Evolutionary conservation across 176 grass and related monocot genomes (phyloP), one percentile per base, ranked within the genome.

Genomic region (Chrysopogon serrulatus): DNA sequence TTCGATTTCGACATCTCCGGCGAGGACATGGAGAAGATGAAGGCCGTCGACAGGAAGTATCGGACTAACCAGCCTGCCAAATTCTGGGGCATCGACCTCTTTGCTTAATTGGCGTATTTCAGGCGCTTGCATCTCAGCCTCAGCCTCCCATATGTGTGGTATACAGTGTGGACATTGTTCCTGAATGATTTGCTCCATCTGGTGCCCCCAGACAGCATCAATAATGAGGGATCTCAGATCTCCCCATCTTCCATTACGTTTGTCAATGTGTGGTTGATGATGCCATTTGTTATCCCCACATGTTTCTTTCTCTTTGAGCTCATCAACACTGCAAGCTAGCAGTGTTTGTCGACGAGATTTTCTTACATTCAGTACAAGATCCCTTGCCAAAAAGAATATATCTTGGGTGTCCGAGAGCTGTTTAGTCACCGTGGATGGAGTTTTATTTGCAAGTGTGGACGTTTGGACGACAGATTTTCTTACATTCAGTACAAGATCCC

Each of bases 51-150:
- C 33, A 80, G 92, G 45, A 95, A 85, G 12, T 87, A 88, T 56
- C 89, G 96, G 40, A 95, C 91, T 9, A 98, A 98, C 69, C 90
- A 98, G 83, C 96, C 93, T 17, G 96, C 91, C 27, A 98, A 93
- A 67, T 98, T 98, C 74, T 98, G 93, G 96, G 93, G 96, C 39
- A 87, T 95, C 37, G 80, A 95, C 71, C 89, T 98, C 45, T 98
- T 57, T 84, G 92, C 95, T 30, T 98, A 88, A n/a, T n/a, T n/a
- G n/a, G 86, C 57, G 60, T 59, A 26, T 4, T 77, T 60, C 49
- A 23, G 16, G 16, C 18, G 74, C 7, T 9, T 17, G 21, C 36
- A 15, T 53, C 19, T 53, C 49, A 53, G 49, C 10, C 51, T n/a
- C 19, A 56, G 21, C 51, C 51, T 23, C 51, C 8, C 51, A n/a